A percentile compares a stretch with the other conserved stretches of the same genome.
phyloP scores from a whole-genome alignment of 306 rosid species.

The Cucurbita argyrosperma region DNA sequence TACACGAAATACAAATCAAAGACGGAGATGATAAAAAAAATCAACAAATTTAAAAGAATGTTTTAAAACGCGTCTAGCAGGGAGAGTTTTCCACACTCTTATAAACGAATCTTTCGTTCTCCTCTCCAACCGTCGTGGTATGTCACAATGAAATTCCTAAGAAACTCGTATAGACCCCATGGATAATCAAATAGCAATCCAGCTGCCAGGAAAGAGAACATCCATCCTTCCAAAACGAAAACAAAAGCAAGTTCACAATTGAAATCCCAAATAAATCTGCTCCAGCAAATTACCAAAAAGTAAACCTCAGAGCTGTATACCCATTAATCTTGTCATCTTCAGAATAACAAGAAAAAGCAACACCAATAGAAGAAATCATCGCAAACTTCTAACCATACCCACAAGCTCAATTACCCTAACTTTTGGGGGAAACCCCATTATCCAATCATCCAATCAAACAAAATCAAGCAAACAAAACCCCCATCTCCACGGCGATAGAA shows the following conservation, averaged over 20 bases:
- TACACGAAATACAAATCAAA: background rate
- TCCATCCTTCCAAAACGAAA: background rate
- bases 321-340: background rate
- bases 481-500: background rate
- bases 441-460: background rate
- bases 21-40: background rate
- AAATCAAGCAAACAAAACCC: background rate
- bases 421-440: slow-evolving; percentile 18
- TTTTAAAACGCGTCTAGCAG: too few relatives aligned
- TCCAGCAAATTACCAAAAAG: background rate
- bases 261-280: background rate
- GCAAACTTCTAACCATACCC: background rate
- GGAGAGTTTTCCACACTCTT: too few relatives aligned
- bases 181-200: background rate
- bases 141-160: background rate
- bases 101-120: too few relatives aligned
- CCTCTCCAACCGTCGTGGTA: too few relatives aligned
- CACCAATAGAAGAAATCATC: background rate
- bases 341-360: background rate
- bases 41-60: background rate
- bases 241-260: too few relatives aligned
- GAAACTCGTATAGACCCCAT: background rate
- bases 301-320: background rate
- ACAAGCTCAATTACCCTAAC: background rate
- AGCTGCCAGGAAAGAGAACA: background rate